Evolutionary conservation across 306 rosid genomes (phyloP), one percentile per base, ranked within the genome.

Genomic region (Oxytropis ochrocephala): DNA sequence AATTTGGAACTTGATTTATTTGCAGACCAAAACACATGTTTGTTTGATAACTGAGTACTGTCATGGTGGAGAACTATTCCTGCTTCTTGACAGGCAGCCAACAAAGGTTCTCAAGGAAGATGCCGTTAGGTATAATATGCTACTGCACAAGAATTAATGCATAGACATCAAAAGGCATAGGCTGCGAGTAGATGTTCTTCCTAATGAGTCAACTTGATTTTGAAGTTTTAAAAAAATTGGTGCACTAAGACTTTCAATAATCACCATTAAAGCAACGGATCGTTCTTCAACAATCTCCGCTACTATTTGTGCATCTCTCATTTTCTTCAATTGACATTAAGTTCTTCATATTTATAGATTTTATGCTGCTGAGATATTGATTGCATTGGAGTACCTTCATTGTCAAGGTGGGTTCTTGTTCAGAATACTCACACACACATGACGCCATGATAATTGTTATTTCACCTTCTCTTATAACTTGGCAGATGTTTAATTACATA

Each of bases 311-410:
- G 54, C 41, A 67, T 53, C 62, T 14, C 12, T 35, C 17, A 36
- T 56, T 74, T 66, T 54, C 73, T 42, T 56, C 38, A 49, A 49
- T 72, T 79, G 38, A 74, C 51, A 44, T 74, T 17, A 56, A 60
- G 39, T 67, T 53, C n/a, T 39, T 47, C 43, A 36, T 69, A 72
- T 68, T 56, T 48, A 70, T 64, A 94, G 99, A 84, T 94, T 94
- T 84, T 94, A 87, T 75, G 91, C 91, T 55, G 88, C 88, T 53
- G 99, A 94, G 82, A 92, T 94, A 50, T 67, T 91, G 51, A 67
- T 91, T 68, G 99, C 97, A 54, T 78, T 94, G 88, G 99, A 94
- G 87, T 94, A 94, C 76, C 99, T 94, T 72, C 99, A 94, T 73
- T 94, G 97, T 81, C 96, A 83, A 77, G 98, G 98, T 94, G 67